phyloP scores from a whole-genome alignment of 2,329 filamentous ascomycete genomes.

The Xylariaceae sp. region DNA sequence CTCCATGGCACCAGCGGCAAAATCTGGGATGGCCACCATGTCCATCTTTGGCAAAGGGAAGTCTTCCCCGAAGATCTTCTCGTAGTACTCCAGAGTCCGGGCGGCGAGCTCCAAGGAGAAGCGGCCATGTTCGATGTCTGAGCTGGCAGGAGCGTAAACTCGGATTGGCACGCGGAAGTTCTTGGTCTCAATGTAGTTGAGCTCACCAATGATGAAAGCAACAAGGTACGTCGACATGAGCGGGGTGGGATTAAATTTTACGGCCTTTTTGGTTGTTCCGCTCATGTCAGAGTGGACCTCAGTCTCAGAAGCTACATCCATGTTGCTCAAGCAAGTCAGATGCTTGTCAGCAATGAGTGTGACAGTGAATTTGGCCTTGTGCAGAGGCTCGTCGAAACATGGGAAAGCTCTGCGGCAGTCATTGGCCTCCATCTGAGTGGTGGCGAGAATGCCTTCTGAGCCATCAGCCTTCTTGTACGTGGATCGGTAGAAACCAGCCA shows the following conservation, averaged over 20 bases:
- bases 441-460: slow-evolving; percentile 77
- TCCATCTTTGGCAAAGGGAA: slow-evolving; percentile 94
- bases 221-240: slow-evolving; percentile 95
- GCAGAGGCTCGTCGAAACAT: slow-evolving; percentile 91
- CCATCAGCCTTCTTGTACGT: slow-evolving; percentile 85
- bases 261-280: slow-evolving; percentile 71
- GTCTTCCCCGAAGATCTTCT: slow-evolving; percentile 84
- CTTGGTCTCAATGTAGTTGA: slow-evolving; percentile 90
- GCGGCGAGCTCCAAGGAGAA: slow-evolving; percentile 91
- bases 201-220: slow-evolving; percentile 89
- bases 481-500: slow-evolving; percentile 96
- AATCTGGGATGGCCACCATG: slow-evolving; percentile 94
- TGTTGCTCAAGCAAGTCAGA: slow-evolving; percentile 91
- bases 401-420: slow-evolving; percentile 91
- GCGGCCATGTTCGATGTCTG: slow-evolving; percentile 84
- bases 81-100: slow-evolving; percentile 88
- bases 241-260: slow-evolving; percentile 89
- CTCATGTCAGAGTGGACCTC: slow-evolving; percentile 64
- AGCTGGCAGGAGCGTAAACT: slow-evolving; percentile 89
- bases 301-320: slow-evolving; percentile 83
- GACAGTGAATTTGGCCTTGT: slow-evolving; percentile 91
- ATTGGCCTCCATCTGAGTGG: slow-evolving; percentile 94
- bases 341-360: slow-evolving; percentile 88
- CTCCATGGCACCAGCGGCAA: slow-evolving; percentile 95
- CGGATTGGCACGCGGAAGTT: slow-evolving; percentile 88